Base-by-base conservation (phyloP, 768 basidiomycete genomes). In the Pulveroboletus ravenelii region DNA sequence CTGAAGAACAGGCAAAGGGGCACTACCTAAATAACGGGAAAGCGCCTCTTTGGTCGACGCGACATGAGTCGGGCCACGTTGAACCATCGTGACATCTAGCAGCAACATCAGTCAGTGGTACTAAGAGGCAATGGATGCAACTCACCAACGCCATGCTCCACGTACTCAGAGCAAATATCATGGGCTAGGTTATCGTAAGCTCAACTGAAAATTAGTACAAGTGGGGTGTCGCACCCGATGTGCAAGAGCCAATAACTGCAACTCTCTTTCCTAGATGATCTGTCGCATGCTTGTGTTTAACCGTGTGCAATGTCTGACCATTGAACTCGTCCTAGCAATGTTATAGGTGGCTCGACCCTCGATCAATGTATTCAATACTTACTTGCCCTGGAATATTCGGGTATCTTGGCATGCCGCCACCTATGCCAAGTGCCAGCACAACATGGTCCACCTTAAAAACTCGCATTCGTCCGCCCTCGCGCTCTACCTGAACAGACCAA, bases 231-330 rank as follows among this genome's bases (percentile, higher is more conserved):
- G 20, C 51, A 75, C 78, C 75, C 2, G 80, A 84, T 10, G 83
- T 85, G 46, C 80, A 80, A 13, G 85, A 74, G 2, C 87, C 87
- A 5, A 89, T 68, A 2, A 89, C 79, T 4, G 82, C 72, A 0
- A 87, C 84, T 59, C 82, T 89, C 69, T 88, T 88, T 13, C 84
- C 87, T 1, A 62, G 40, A 56, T 82, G 81, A 36, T 81, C 80
- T 10, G 70, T 65, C 0, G 82, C 82, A n/a, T 63, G 70, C 36
- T 75, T 73, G 63, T 87, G 80, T 25, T 74, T 60, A 6, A 65
- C 72, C 1, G 85, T 85, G 62, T 89, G 87, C 14, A 81, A 55
- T 4, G 82, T 64, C 45, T 78, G 68, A 8, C 87, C 87, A 55
- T 81, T 77, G 72, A 85, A 88, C 6, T 69, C 71, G 18, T 80